Base-by-base conservation (phyloP, 2,329 filamentous ascomycete genomes). In the Rhynchosporium graminicola region DNA sequence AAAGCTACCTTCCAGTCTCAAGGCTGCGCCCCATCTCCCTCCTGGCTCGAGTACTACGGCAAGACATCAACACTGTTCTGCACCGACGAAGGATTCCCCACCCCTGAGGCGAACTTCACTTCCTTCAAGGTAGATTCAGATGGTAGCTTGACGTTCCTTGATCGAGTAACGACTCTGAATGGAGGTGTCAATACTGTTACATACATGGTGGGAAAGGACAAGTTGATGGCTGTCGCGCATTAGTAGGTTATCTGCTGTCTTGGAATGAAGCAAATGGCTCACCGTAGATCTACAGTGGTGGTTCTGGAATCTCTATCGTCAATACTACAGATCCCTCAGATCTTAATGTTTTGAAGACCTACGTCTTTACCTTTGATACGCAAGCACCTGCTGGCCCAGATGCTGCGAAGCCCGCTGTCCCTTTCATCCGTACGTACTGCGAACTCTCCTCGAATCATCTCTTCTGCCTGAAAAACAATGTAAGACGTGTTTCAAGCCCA, bases 171-270 rank as follows among this genome's bases (percentile, higher is more conserved):
- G 74, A 51, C 80, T 3, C 13, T 50, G 26, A 54, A 47, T 51
- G 61, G 61, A 2, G 61, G 61, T 26, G 81, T 83, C 45, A 78
- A 74, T 63, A 74, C 75, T 33, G 72, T 73, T 10, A 62, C 78
- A 13, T 82, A 77, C 63, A 38, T n/a, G 2, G 28, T 26, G 26
- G 80, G 79, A 36, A 63, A 73, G 3, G 68, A 70, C 6, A 65
- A 26, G 26, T 36, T 52, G 26, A 68, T 82, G 38, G 80, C 78
- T 50, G 63, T 83, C 42, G 79, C 81, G 38, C 77, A 82, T 62
- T 83, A 82, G 80, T 83, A 75, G 68, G 80, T 76, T 36, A 2
- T 40, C 31, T 15, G 20, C 52, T 26, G 20, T 3, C 38, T 33
- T 31, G 29, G 28, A 13, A 20, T 4, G 3, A 52, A 6, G 9